These are phyloP conservation scores for Hypoxylon intermedium DNA, from an alignment of 495 filamentous ascomycete genomes.

Conservation along the genomic window DNA sequence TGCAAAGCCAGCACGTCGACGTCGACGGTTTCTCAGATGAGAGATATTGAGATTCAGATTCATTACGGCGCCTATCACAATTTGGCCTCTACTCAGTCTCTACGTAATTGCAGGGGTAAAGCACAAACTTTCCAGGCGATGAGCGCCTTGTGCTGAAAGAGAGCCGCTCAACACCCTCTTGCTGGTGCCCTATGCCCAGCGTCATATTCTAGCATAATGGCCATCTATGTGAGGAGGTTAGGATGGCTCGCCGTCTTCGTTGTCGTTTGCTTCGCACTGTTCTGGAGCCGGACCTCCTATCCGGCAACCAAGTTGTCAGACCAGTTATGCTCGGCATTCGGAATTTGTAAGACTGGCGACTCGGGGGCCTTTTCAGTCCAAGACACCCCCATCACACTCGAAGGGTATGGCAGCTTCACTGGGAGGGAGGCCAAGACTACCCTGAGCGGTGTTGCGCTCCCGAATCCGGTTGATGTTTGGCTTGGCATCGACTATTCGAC, in stretches of 20 bases:
- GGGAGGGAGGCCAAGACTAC: constrained; percentile 27
- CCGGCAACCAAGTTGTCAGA: constrained; percentile 16
- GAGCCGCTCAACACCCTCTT: too few species aligned
- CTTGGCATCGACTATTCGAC: constrained; percentile 36
- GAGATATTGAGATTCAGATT: background rate
- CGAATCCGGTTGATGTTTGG: constrained; percentile 33
- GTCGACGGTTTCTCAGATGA: too few species aligned
- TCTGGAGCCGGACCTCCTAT: constrained; percentile 24
- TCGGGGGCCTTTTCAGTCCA: constrained; percentile 12
- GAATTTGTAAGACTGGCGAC: constrained; percentile 8
- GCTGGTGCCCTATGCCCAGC: background rate
- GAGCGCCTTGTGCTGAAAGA: too few species aligned
- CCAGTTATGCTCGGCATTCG: constrained; percentile 21
- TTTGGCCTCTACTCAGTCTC: too few species aligned
- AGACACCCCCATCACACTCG: constrained; percentile 18
- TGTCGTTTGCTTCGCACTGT: constrained; percentile 23
- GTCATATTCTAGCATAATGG: constrained; percentile 11
- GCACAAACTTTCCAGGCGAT: too few species aligned
- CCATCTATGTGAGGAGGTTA: constrained; percentile 16
- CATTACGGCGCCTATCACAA: too few species aligned
- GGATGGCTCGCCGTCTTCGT: constrained; percentile 34
- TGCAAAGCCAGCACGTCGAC: background rate
- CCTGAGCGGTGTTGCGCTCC: constrained; percentile 21
- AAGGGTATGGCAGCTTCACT: constrained; percentile 30
- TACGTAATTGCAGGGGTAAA: constrained; percentile 24